Evolutionary conservation across 2,329 filamentous ascomycete genomes (phyloP).

Genomic region (Stemphylium lycopersici): DNA sequence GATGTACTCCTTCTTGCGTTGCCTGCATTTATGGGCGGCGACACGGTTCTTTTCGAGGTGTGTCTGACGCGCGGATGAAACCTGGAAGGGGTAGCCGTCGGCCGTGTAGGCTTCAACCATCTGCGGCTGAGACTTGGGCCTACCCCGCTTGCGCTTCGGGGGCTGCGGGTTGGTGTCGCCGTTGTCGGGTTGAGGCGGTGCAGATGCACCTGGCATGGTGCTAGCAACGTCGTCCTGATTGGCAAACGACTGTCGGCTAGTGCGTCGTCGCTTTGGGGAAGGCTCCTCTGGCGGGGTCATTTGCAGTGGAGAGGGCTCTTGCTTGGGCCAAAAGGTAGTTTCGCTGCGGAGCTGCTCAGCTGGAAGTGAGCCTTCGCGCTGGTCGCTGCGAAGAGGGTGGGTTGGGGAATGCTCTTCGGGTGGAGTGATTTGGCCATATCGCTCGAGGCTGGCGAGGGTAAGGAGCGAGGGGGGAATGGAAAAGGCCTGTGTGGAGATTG

Average conservation of each 20-base stretch:
- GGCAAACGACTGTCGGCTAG: conserved; percentile 22
- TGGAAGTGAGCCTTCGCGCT: conserved; percentile 34
- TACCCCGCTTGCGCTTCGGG: conserved; percentile 46
- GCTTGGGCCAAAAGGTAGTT: conserved; percentile 28
- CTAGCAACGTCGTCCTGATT: conserved; percentile 11
- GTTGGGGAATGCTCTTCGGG: conserved; percentile 44
- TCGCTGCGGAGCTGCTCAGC: conserved; percentile 40
- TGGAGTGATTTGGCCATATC: conserved; percentile 46
- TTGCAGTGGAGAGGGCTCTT: conserved; percentile 8
- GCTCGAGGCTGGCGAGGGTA: conserved; percentile 35
- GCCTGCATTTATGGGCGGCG: conserved; percentile 75
- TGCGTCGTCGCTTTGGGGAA: conserved; percentile 38
- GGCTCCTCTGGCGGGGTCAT: conserved; percentile 14
- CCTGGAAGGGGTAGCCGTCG: conserved; percentile 43
- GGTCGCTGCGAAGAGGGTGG: conserved; percentile 9
- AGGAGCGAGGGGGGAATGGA: conserved; percentile 40
- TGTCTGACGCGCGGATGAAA: conserved; percentile 44
- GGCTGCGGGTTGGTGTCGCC: conserved; percentile 30
- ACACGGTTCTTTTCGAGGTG: conserved; percentile 71
- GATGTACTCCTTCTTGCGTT: conserved; percentile 69
- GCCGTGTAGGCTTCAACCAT: conserved; percentile 39
- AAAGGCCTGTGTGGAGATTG: conserved; percentile 21
- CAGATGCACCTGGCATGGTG: conserved; percentile 4
- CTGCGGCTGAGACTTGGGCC: conserved; percentile 44
- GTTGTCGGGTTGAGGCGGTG: conserved; percentile 16